Evolutionary conservation across 2,329 filamentous ascomycete species (phyloP).

Genomic region (Coniochaeta hoffmannii): DNA sequence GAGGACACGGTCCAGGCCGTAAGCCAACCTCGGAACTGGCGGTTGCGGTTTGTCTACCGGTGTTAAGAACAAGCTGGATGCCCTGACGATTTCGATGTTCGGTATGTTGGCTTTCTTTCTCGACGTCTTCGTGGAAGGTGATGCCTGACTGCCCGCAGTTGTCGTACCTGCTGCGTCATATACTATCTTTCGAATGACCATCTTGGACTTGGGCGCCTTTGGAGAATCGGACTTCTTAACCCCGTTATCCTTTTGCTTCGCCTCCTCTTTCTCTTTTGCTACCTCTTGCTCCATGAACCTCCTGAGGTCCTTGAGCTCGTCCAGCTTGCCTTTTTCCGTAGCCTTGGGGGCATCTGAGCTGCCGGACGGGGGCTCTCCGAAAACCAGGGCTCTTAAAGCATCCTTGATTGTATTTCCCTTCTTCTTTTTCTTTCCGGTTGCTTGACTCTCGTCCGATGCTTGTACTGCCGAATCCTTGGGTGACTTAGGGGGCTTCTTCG

Average conservation of each 20-base stretch:
- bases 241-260: not conserved
- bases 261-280: not conserved
- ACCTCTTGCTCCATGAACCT: not conserved
- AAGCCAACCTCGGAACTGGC: slow-evolving; percentile 54
- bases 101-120: slow-evolving; percentile 5
- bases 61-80: slow-evolving; percentile 17
- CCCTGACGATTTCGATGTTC: slow-evolving; percentile 17
- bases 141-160: not conserved
- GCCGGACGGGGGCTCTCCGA: not conserved
- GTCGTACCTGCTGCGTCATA: not conserved
- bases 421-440: not conserved
- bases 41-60: slow-evolving; percentile 25
- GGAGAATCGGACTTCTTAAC: not conserved
- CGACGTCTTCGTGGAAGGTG: slow-evolving; percentile 2
- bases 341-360: not conserved
- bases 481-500: too few species aligned
- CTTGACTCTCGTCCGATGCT: not conserved
- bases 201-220: not conserved
- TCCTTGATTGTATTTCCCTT: not conserved
- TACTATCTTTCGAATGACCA: not conserved
- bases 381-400: not conserved
- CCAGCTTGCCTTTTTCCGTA: not conserved
- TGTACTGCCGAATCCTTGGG: too few species aligned
- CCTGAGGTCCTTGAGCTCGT: not conserved
- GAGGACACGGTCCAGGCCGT: slow-evolving; percentile 79